Evolutionary conservation across 2,329 filamentous ascomycete genomes (phyloP).

Genomic region (Dactylellina haptotyla): DNA sequence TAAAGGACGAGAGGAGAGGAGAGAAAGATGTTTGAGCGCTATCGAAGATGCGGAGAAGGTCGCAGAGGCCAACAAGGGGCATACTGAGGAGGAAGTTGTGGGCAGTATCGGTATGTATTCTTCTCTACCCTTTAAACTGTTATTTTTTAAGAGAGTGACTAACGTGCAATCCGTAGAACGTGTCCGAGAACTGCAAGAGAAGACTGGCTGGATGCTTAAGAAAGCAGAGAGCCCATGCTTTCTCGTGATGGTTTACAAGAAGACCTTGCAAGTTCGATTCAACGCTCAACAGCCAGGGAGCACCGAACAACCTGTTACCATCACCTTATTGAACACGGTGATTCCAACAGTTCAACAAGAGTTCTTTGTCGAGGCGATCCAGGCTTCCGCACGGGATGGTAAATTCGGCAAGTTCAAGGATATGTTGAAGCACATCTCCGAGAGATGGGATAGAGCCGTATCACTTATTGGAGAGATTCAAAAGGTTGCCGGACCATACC

Average conservation of each 20-base stretch:
- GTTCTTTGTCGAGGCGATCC: slow-evolving; percentile 42
- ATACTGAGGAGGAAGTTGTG: slow-evolving; percentile 83
- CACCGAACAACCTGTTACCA: slow-evolving; percentile 9
- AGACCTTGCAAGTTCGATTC: slow-evolving; percentile 22
- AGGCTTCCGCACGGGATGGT: slow-evolving; percentile 72
- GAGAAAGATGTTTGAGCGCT: slow-evolving; percentile 75
- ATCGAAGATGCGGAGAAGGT: slow-evolving; percentile 85
- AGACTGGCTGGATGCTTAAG: slow-evolving; percentile 50
- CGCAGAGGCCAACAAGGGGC: slow-evolving; percentile 87
- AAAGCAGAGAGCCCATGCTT: slow-evolving; percentile 67
- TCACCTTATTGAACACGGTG: slow-evolving; percentile 26
- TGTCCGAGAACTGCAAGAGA: slow-evolving; percentile 38
- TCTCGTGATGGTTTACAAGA: slow-evolving; percentile 74
- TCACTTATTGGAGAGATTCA: slow-evolving; percentile 71
- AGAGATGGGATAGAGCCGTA: slow-evolving; percentile 73
- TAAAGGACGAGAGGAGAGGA: slow-evolving; percentile 72
- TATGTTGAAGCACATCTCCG: slow-evolving; percentile 71
- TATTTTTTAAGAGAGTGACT: neutral
- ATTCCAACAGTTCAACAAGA: slow-evolving; percentile 23
- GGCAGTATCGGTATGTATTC: slow-evolving; percentile 73
- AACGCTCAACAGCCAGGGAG: slow-evolving; percentile 30
- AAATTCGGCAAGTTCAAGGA: slow-evolving; percentile 67
- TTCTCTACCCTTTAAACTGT: slow-evolving; percentile 58
- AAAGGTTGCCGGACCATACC: slow-evolving; percentile 71
- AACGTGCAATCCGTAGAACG: slow-evolving; percentile 61